Evolutionary conservation across 179 eudicot genomes (phyloP), one percentile per base, ranked within the genome.

Genomic region (Silene vulgaris): DNA sequence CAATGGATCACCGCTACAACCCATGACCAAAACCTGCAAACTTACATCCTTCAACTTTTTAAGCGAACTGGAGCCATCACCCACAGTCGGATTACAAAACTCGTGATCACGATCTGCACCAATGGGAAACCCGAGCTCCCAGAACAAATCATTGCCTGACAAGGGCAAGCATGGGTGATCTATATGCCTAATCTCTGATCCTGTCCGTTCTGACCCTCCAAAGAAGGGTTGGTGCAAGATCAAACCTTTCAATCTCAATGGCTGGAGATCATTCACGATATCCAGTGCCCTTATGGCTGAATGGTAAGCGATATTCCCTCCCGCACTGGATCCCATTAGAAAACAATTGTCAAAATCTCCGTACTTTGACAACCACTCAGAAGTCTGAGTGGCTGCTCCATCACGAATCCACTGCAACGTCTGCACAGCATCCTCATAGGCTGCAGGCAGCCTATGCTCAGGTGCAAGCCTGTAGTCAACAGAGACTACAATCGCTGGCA

Each of bases 181-280:
- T 3, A 62, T 28, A 1, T 78, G 32, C 52, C 80, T 79, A 2
- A 77, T 6, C 77, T 87, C 89, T 0, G 89, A 87, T 0, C 26
- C 75, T 1, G 85, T 82, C 64, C 90, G 74, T 2, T 65, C 29
- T 48, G 32, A 21, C 43, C 87, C 86, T 65, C 90, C 89, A 61
- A 87, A 87, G 65, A 71, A 87, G 0, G 89, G 86, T 12, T 87
- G 90, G 57, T 85, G 85, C 21, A 85, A 68, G 32, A 87, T 87
- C 63, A 82, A 16, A 60, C 89, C 87, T 17, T 52, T 71, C 20
- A 86, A 62, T 29, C 20, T 80, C 66, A 86, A 61, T 1, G 87
- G 89, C 3, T 69, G 26, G 5, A 86, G 83, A 43, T 82, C 71
- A 5, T 71, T 67, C 50, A 74, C 68, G 1, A 20, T 16, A 20